phyloP scores from a whole-genome alignment of 352 stramenopile genomes.

The Pelagophyceae sp. region DNA sequence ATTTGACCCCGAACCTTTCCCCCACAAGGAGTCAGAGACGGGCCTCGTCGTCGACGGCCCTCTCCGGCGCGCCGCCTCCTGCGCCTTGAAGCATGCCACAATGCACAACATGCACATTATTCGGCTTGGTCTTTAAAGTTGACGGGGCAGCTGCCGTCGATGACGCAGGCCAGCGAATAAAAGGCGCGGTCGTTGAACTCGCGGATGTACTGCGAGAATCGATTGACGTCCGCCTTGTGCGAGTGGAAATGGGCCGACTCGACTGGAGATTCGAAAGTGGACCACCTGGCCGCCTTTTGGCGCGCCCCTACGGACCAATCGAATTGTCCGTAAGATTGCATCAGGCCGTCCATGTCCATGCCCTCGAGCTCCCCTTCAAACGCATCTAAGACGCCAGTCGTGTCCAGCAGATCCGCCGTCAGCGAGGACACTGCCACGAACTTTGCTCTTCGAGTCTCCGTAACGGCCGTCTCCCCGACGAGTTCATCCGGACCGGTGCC shows the following conservation, averaged over 20 bases:
- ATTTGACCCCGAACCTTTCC: too few species aligned
- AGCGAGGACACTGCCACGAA: constrained; percentile 82
- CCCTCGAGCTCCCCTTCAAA: constrained; percentile 47
- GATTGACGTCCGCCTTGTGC: constrained; percentile 26
- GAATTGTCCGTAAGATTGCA: constrained; percentile 28
- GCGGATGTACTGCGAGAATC: constrained; percentile 47
- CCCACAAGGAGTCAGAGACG: too few species aligned
- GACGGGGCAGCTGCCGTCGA: constrained; percentile 43
- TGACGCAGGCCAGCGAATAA: constrained; percentile 46
- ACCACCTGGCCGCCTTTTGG: constrained; percentile 23
- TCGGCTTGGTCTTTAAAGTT: constrained; percentile 40
- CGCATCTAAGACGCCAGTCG: constrained; percentile 48
- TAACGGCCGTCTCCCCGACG: constrained; percentile 67
- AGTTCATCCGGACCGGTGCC: constrained; percentile 76
- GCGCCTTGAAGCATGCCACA: too few species aligned
- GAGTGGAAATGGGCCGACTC: constrained; percentile 25
- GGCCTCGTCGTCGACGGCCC: too few species aligned
- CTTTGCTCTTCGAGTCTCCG: constrained; percentile 78
- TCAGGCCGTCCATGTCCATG: constrained; percentile 26
- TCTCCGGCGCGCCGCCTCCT: too few species aligned
- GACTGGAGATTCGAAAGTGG: constrained; percentile 37
- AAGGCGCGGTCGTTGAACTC: constrained; percentile 44
- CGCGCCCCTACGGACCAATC: constrained; percentile 37
- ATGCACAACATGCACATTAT: too few species aligned
- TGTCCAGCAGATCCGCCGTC: constrained; percentile 74